Evolutionary conservation across 164 flowering plant genomes (phyloP).

Genomic region (Hamamelis virginiana): DNA sequence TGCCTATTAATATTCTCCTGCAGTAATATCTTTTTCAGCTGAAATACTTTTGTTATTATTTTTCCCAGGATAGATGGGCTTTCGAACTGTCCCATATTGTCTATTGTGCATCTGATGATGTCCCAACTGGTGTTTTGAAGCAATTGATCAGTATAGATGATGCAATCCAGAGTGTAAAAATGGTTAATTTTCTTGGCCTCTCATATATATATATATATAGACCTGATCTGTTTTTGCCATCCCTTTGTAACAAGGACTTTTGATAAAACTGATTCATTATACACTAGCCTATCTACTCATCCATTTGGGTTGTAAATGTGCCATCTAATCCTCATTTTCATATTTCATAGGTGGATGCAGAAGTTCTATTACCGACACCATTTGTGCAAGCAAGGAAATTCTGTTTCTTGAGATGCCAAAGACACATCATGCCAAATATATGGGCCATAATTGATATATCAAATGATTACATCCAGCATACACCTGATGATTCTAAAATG

Average conservation of each 20-base stretch:
- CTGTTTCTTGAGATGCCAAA: slow-evolving; percentile 1
- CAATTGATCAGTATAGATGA: neutral
- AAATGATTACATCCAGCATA: neutral
- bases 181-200: neutral
- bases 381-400: neutral
- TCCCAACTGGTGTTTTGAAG: neutral
- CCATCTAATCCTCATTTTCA: neutral
- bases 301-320: neutral
- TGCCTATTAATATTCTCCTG: too few species aligned
- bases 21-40: too few species aligned
- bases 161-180: neutral
- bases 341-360: slow-evolving; percentile 5
- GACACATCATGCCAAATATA: neutral
- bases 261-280: neutral
- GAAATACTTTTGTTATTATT: neutral
- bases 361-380: slow-evolving; percentile 6
- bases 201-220: neutral
- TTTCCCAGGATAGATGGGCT: slow-evolving; percentile 11
- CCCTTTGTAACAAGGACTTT: too few species aligned
- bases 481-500: too few species aligned
- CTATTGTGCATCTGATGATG: neutral
- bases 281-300: neutral
- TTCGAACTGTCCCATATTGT: slow-evolving; percentile 1
- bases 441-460: slow-evolving; percentile 12
- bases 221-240: neutral